A percentile compares a stretch with the other conserved stretches of the same genome.
These are phyloP conservation scores for Lentinula boryana DNA, from an alignment of 768 basidiomycete genomes.

Conservation along the genomic window DNA sequence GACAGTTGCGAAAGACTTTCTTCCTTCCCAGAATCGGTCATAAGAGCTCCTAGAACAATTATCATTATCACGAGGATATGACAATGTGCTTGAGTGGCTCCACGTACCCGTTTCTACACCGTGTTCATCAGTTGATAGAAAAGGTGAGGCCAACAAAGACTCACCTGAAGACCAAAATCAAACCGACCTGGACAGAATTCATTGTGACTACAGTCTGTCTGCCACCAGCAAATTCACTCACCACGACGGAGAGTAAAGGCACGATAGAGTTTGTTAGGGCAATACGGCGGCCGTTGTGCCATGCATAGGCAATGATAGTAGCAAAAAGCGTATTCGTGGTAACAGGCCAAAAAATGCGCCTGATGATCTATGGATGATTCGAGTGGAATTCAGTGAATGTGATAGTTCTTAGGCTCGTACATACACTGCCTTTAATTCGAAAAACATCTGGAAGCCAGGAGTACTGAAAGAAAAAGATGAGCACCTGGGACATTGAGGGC, in stretches of 20 bases:
- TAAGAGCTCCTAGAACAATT: conserved; percentile 60
- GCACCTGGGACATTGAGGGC: too few relatives aligned
- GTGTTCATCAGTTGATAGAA: conserved; percentile 1
- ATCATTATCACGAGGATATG: neutral
- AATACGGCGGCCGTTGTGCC: conserved; percentile 50
- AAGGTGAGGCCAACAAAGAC: conserved; percentile 13
- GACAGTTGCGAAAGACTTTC: conserved; percentile 74
- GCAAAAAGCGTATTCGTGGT: conserved; percentile 79
- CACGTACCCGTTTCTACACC: conserved; percentile 57
- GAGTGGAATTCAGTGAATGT: neutral
- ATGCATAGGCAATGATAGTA: conserved; percentile 50
- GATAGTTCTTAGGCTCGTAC: conserved; percentile 18
- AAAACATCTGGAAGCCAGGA: conserved; percentile 90
- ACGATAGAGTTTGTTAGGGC: conserved; percentile 78
- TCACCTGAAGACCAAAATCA: conserved; percentile 84
- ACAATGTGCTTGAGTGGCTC: neutral
- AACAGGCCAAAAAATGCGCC: conserved; percentile 73
- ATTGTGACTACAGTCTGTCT: neutral
- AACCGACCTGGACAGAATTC: conserved; percentile 54
- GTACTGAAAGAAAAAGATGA: conserved; percentile 38
- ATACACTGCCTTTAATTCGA: conserved; percentile 75
- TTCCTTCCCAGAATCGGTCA: conserved; percentile 84
- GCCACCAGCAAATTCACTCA: conserved; percentile 29
- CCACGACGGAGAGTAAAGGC: conserved; percentile 86
- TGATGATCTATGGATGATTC: conserved; percentile 48